These are phyloP conservation scores for Mycocentrospora acerina DNA, from an alignment of 2,329 filamentous ascomycete species.

Conservation along the genomic window DNA sequence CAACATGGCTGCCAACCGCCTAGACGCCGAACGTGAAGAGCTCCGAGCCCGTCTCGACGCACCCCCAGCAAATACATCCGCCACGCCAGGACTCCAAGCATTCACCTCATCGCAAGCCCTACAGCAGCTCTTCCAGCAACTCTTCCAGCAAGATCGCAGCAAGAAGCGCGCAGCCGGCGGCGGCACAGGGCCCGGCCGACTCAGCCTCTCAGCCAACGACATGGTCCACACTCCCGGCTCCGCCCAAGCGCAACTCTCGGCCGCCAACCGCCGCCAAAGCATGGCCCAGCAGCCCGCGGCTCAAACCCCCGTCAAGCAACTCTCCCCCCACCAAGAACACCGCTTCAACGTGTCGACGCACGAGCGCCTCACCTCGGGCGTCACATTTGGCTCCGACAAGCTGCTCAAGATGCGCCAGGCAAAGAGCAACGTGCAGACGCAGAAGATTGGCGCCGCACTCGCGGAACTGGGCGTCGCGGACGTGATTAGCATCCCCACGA, in stretches of 20 bases:
- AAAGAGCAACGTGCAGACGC: slow-evolving; percentile 73
- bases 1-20: slow-evolving; percentile 77
- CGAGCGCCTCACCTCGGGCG: slow-evolving; percentile 81
- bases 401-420: slow-evolving; percentile 76
- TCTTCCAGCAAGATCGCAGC: slow-evolving; percentile 80
- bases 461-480: slow-evolving; percentile 70
- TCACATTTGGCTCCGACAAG: slow-evolving; percentile 85
- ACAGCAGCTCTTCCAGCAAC: slow-evolving; percentile 75
- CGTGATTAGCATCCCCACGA: slow-evolving; percentile 72
- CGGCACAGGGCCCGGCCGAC: slow-evolving; percentile 33
- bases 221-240: slow-evolving; percentile 39
- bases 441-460: slow-evolving; percentile 72
- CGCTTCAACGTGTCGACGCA: slow-evolving; percentile 83
- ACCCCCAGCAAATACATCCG: slow-evolving; percentile 59
- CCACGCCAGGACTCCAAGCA: slow-evolving; percentile 43
- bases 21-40: slow-evolving; percentile 85
- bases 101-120: slow-evolving; percentile 83
- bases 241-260: slow-evolving; percentile 28
- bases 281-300: slow-evolving; percentile 39
- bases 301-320: slow-evolving; percentile 47
- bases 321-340: slow-evolving; percentile 73
- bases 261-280: slow-evolving; percentile 38
- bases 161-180: slow-evolving; percentile 70
- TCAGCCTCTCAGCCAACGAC: slow-evolving; percentile 42
- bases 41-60: slow-evolving; percentile 85